Base-by-base conservation (phyloP, 139 green algal genomes). In the Micromonas pusilla region DNA sequence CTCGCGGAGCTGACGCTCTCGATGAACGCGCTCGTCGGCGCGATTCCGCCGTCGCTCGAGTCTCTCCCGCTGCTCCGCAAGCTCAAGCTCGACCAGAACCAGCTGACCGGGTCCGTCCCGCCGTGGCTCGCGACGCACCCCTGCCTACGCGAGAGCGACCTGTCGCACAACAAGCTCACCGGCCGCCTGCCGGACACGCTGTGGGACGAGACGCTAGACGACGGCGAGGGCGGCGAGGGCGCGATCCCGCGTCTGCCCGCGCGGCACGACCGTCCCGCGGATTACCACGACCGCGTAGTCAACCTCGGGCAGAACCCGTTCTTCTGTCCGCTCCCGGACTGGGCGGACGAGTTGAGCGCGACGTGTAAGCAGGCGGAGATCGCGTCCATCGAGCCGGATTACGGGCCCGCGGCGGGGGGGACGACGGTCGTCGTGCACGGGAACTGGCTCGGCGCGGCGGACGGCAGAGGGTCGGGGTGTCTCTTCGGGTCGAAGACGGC, bases 291-390 rank as follows among this genome's bases (percentile, higher is more conserved):
- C 36, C 65, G 65, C 26, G 68, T 21, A 5, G 20, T 67, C 28
- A 38, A 68, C 52, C 28, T 78, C n/a, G 26, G 45, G 20, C 52
- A 45, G 52, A 78, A 78, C 53, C 31, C 72, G 16, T 21, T 78
- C 20, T 78, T 53, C 28, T 66, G 72, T 28, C 45, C 72, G 19
- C 72, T 78, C 20, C 72, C 72, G 23, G 21, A 60, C 34, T 76
- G 70, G 70, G 70, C 70, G 38, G 5, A 53, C 16, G n/a, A 63
- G 34, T 25, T 62, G 70, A 20, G 5, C 33, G 70, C 70, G 23
- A 64, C 38, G 38, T 76, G 70, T 34, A 26, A 26, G 32, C 23
- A 64, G 70, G 23, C 39, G 23, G 21, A 60, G 34, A 64, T 76
- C 3, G 3, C 23, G 21, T 4, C 65, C 3, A 72, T 72, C 30